Evolutionary conservation across 208 protist species (phyloP).

Genomic region (Leptomonas seymouri): DNA sequence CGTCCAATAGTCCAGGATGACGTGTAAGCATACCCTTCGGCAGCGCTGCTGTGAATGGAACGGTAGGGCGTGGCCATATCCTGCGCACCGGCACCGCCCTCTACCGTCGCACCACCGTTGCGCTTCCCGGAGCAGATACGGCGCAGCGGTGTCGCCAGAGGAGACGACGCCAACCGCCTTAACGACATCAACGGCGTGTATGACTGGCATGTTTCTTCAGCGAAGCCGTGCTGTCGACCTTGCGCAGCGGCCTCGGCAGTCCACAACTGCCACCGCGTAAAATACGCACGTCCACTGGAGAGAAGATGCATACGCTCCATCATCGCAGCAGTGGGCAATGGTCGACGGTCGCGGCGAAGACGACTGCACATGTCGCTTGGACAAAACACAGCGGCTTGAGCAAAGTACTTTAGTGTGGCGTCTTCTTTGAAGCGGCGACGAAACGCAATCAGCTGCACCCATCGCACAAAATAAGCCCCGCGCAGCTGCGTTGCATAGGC

Average conservation of each 20-base stretch:
- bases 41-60: slow-evolving; percentile 4
- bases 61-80: slow-evolving; percentile 16
- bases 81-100: neutral
- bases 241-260: slow-evolving; percentile 1
- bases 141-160: slow-evolving; percentile 10
- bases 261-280: slow-evolving; percentile 35
- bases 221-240: neutral
- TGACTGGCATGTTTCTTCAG: neutral
- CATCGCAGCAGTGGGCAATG: slow-evolving; percentile 41
- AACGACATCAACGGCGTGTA: slow-evolving; percentile 8
- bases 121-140: neutral
- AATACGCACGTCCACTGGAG: slow-evolving; percentile 16
- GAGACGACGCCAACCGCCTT: slow-evolving; percentile 2
- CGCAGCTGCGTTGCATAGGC: slow-evolving; percentile 3
- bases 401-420: slow-evolving; percentile 21
- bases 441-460: slow-evolving; percentile 23
- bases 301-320: slow-evolving; percentile 33
- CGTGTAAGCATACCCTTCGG: neutral
- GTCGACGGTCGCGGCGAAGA: neutral
- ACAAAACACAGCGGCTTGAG: neutral
- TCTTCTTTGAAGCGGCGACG: slow-evolving; percentile 10
- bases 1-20: slow-evolving; percentile 9
- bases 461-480: slow-evolving; percentile 34
- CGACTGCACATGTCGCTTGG: neutral
- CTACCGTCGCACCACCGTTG: neutral